Conservation (phyloP, 2,329 filamentous ascomycete species). For the Fusarium sambucinum region DNA sequence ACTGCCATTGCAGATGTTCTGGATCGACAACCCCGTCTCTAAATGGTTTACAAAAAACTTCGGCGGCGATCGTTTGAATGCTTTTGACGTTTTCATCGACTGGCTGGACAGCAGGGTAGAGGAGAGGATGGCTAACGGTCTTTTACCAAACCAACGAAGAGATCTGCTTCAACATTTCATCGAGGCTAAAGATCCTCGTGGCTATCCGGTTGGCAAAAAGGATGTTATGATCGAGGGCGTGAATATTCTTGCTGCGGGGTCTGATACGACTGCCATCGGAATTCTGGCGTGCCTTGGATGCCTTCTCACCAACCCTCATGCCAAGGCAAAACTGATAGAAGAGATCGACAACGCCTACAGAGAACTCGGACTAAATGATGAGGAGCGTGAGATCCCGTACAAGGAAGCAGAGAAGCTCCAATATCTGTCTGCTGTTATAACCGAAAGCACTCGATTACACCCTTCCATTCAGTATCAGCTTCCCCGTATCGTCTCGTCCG, state of each 20-base stretch:
- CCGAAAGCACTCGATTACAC: constrained; percentile 18
- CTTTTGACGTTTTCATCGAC: constrained; percentile 19
- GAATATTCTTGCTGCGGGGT: constrained; percentile 25
- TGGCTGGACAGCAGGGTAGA: constrained; percentile 20
- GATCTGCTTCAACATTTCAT: constrained; percentile 28
- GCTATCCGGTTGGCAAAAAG: background rate
- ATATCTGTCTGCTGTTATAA: constrained; percentile 18
- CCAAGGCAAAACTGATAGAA: constrained; percentile 6
- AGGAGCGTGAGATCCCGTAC: constrained; percentile 21
- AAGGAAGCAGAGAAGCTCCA: constrained; percentile 23
- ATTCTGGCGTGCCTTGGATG: constrained; percentile 23
- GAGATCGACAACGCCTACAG: constrained; percentile 19
- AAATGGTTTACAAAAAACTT: constrained; percentile 7
- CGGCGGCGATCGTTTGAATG: constrained; percentile 16
- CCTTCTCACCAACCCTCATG: background rate
- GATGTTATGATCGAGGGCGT: constrained; percentile 33
- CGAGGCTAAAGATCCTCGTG: constrained; percentile 15
- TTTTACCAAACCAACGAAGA: background rate
- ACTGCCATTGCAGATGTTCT: constrained; percentile 22
- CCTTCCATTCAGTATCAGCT: constrained; percentile 33
- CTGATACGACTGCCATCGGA: constrained; percentile 23
- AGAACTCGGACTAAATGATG: background rate
- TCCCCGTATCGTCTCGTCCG: constrained; percentile 3
- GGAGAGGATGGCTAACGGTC: constrained; percentile 12
- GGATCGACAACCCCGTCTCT: constrained; percentile 22